phyloP scores from a whole-genome alignment of 495 filamentous ascomycete species.

The Durotheca rogersii region DNA sequence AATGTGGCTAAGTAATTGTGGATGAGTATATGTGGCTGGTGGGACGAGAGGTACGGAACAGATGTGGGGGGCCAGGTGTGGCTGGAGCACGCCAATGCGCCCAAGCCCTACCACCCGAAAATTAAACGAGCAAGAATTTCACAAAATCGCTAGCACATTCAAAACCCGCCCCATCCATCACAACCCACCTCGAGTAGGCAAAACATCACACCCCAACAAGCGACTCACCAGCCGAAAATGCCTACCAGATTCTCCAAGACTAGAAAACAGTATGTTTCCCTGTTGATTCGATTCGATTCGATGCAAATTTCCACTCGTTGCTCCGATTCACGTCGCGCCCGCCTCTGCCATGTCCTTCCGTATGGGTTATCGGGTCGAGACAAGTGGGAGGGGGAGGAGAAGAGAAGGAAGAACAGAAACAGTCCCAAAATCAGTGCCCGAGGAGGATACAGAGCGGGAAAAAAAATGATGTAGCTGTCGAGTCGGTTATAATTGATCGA shows the following conservation, averaged over 20 bases:
- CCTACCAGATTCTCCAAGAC: slow-evolving; percentile 81
- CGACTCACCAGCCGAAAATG: slow-evolving; percentile 54
- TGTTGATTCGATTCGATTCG: too few species aligned
- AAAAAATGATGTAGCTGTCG: background rate
- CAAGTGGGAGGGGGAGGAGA: slow-evolving; percentile 3
- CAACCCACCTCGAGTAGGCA: slow-evolving; percentile 25
- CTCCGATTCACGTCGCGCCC: slow-evolving; percentile 29
- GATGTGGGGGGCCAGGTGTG: slow-evolving; percentile 1
- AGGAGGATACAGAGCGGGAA: background rate
- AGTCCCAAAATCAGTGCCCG: background rate
- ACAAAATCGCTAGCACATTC: slow-evolving; percentile 22
- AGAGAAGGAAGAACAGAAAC: slow-evolving; percentile 9
- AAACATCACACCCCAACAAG: slow-evolving; percentile 23
- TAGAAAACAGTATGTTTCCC: slow-evolving; percentile 69
- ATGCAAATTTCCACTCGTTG: too few species aligned
- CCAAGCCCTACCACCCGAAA: slow-evolving; percentile 29
- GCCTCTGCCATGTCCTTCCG: slow-evolving; percentile 9
- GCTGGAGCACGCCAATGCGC: slow-evolving; percentile 9
- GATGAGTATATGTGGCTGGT: too few species aligned
- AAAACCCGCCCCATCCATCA: slow-evolving; percentile 19
- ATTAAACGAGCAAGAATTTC: slow-evolving; percentile 33
- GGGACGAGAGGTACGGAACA: too few species aligned
- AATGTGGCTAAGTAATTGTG: too few species aligned
- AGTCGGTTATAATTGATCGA: too few species aligned
- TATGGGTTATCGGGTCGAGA: slow-evolving; percentile 2